Base-by-base conservation (phyloP, 345 rosid species). In the Syzygium jambos region DNA sequence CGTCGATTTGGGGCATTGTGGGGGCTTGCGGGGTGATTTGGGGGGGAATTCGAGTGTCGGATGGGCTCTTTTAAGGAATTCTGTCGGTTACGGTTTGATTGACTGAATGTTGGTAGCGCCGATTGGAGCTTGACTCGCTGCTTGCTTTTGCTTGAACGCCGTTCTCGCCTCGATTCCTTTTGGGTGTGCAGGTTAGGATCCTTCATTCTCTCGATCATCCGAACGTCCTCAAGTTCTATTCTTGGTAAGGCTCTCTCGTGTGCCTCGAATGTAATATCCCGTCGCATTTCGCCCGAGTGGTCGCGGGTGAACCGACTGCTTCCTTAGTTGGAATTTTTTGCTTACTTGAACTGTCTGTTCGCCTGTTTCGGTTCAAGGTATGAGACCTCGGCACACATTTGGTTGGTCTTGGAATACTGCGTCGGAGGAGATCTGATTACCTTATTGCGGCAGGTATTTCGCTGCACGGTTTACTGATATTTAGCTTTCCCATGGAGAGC, bases 341-440 rank as follows among this genome's bases (percentile, higher is more conserved):
- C 56, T 51, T 17, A 68, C 84, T 84, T 6, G 82, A 4, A 56
- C 51, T 87, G 5, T 51, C 11, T 43, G 23, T 5, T 51, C 51
- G 87, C 87, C 78, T 88, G 11, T 82, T 78, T 85, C 6, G 51
- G 82, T n/a, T 85, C 54, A 46, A 98, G 99, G 99, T 96, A 96
- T 78, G 99, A 98, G 93, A 96, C 99, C 78, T 94, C 99, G 54
- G 96, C 98, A 56, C 99, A 98, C 90, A 91, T 98, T 95, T 98
- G 99, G 99, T 92, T 98, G 88, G 98, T 98, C 91, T 89, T 98
- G 94, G 99, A 98, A 88, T 98, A 95, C 88, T 96, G 99, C 51
- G 98, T 97, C 73, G 98, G 99, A 27, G 99, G 99, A 89, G 98
- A 98, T 92, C 94, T 98, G 56, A 93, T 93, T 95, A 91, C 94